phyloP scores from a whole-genome alignment of 306 rosid species.

The Lupinus albus region DNA sequence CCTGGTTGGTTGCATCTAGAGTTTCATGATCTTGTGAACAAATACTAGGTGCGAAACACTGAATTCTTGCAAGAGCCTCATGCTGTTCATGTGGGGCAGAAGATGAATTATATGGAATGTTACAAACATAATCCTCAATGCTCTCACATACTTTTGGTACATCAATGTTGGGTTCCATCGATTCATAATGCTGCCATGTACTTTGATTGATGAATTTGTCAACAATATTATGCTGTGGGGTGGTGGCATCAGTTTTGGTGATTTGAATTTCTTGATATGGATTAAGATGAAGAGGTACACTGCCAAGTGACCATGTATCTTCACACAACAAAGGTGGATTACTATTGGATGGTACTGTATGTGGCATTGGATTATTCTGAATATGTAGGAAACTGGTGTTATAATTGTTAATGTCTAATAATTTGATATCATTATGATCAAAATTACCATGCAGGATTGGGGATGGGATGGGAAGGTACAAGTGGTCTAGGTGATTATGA shows the following conservation, averaged over 20 bases:
- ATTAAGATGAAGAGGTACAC: conserved; percentile 45
- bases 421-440: conserved; percentile 51
- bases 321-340: conserved; percentile 49
- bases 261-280: conserved; percentile 48
- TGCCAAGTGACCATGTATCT: conserved; percentile 48
- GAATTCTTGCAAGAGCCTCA: conserved; percentile 44
- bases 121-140: conserved; percentile 44
- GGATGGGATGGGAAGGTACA: conserved; percentile 60
- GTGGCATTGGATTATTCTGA: conserved; percentile 45
- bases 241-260: conserved; percentile 36
- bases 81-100: conserved; percentile 48
- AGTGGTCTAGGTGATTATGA: conserved; percentile 39
- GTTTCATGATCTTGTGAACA: conserved; percentile 48
- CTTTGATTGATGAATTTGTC: conserved; percentile 50
- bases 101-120: conserved; percentile 43
- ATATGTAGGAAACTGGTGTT: conserved; percentile 42
- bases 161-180: conserved; percentile 34
- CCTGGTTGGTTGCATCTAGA: conserved; percentile 44
- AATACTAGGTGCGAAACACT: conserved; percentile 35
- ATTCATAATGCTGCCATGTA: conserved; percentile 40
- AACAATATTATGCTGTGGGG: conserved; percentile 20
- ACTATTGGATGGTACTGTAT: conserved; percentile 40
- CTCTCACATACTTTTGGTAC: conserved; percentile 54
- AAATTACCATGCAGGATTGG: conserved; percentile 47
- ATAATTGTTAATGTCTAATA: conserved; percentile 42